Percentiles rank a stretch among this genome's conserved stretches.
These are phyloP conservation scores for Cladosporium phlei DNA, from an alignment of 2,329 filamentous ascomycete species.

Conservation along the genomic window DNA sequence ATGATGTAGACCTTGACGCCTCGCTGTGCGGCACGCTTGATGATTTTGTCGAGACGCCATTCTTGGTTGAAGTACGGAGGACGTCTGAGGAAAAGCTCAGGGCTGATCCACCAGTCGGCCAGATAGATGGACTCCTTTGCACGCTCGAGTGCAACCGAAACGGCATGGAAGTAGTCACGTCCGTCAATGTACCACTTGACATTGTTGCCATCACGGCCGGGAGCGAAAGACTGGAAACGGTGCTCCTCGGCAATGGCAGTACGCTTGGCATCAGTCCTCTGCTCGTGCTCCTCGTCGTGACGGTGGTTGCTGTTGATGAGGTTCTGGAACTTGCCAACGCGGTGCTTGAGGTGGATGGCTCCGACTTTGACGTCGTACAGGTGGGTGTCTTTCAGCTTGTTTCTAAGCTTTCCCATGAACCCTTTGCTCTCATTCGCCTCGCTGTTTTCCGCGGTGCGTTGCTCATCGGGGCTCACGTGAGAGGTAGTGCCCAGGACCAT, in stretches of 20 bases:
- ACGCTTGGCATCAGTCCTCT: constrained; percentile 76
- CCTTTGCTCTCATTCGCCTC: constrained; percentile 4
- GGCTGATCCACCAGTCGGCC: constrained; percentile 93
- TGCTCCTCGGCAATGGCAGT: constrained; percentile 65
- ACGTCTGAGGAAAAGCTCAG: constrained; percentile 77
- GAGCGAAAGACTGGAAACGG: constrained; percentile 86
- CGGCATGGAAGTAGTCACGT: constrained; percentile 88
- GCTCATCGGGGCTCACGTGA: constrained; percentile 3
- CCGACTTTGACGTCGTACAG: constrained; percentile 43
- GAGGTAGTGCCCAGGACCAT: constrained; percentile 2
- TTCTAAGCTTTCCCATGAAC: constrained; percentile 27
- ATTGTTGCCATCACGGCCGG: constrained; percentile 75
- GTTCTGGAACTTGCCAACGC: constrained; percentile 61
- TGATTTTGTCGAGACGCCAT: constrained; percentile 77
- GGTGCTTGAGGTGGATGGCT: constrained; percentile 56
- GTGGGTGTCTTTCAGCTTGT: constrained; percentile 44
- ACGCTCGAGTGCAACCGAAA: constrained; percentile 81
- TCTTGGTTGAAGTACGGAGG: constrained; percentile 79
- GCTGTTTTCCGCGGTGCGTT: constrained; percentile 2
- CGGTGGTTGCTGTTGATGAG: constrained; percentile 81
- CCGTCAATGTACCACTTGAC: constrained; percentile 96
- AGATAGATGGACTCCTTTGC: constrained; percentile 95
- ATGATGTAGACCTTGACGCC: constrained; percentile 93
- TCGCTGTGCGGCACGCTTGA: constrained; percentile 84
- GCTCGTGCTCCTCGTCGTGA: constrained; percentile 89